phyloP scores from a whole-genome alignment of 129 eudicot genomes.

The Flaveria robusta region DNA sequence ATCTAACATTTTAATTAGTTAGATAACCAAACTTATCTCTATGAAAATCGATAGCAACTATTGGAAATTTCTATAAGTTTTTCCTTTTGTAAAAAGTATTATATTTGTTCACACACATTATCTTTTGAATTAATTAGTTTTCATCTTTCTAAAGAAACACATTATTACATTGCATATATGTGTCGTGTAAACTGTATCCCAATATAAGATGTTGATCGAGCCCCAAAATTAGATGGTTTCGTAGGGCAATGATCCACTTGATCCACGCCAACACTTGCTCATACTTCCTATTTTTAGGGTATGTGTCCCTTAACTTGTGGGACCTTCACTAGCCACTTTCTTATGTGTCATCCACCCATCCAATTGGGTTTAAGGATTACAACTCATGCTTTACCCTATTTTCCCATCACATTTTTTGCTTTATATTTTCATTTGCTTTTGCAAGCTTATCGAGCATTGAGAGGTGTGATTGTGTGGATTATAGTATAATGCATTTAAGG shows the following conservation, averaged over 20 bases:
- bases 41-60: too few species aligned
- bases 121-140: background rate
- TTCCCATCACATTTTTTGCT: conserved; percentile 11
- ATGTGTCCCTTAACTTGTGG: conserved; percentile 31
- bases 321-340: conserved; percentile 32
- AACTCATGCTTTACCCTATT: conserved; percentile 39
- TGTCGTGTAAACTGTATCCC: background rate
- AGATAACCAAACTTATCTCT: too few species aligned
- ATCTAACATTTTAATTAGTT: too few species aligned
- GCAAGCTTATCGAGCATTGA: conserved; percentile 13
- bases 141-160: conserved; percentile 3
- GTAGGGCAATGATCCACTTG: conserved; percentile 39
- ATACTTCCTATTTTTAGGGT: conserved; percentile 40
- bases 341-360: conserved; percentile 45
- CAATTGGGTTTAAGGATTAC: conserved; percentile 49
- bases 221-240: conserved; percentile 30
- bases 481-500: conserved; percentile 9
- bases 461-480: conserved; percentile 14
- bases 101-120: background rate
- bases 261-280: conserved; percentile 34
- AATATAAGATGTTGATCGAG: conserved; percentile 21
- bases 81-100: background rate
- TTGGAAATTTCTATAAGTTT: background rate
- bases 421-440: conserved; percentile 5
- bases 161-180: background rate